phyloP scores from a whole-genome alignment of 2,329 filamentous ascomycete species.

The Exserohilum rostratum region DNA sequence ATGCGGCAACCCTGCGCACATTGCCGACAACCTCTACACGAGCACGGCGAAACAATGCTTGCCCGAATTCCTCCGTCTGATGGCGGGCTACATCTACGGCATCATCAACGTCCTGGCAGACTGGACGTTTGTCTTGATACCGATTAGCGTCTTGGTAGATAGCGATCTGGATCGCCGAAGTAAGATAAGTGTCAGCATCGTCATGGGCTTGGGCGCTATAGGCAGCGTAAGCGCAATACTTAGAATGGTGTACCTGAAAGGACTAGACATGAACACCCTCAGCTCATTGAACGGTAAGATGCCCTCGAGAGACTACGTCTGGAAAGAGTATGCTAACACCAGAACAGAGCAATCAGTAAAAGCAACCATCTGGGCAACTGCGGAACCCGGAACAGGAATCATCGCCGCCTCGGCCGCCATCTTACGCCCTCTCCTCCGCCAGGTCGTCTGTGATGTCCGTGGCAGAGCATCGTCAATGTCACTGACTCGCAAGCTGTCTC shows the following conservation, averaged over 20 bases:
- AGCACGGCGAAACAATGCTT: slow-evolving; percentile 26
- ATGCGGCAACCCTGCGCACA: slow-evolving; percentile 36
- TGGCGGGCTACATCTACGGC: slow-evolving; percentile 41
- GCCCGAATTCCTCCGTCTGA: slow-evolving; percentile 27
- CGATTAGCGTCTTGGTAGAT: slow-evolving; percentile 42
- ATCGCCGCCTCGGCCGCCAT: slow-evolving; percentile 56
- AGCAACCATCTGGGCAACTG: slow-evolving; percentile 54
- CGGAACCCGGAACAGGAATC: slow-evolving; percentile 59
- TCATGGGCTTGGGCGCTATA: slow-evolving; percentile 53
- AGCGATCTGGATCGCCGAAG: slow-evolving; percentile 53
- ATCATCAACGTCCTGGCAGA: slow-evolving; percentile 41
- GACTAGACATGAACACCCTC: slow-evolving; percentile 22
- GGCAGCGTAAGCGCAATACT: slow-evolving; percentile 42
- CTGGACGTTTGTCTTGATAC: slow-evolving; percentile 45
- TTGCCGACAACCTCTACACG: slow-evolving; percentile 29
- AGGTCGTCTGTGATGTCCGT: slow-evolving; percentile 28
- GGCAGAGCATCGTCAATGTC: slow-evolving; percentile 21
- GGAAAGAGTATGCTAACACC: slow-evolving; percentile 7
- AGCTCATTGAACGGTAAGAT: slow-evolving; percentile 19
- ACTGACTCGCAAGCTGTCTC: slow-evolving; percentile 15
- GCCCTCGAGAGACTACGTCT: neutral
- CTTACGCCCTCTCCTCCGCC: slow-evolving; percentile 53
- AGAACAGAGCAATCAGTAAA: slow-evolving; percentile 42
- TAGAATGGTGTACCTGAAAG: slow-evolving; percentile 41
- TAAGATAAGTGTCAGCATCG: slow-evolving; percentile 54